Conservation (phyloP, 2,329 filamentous ascomycete species). For the Ophiostoma montium region DNA sequence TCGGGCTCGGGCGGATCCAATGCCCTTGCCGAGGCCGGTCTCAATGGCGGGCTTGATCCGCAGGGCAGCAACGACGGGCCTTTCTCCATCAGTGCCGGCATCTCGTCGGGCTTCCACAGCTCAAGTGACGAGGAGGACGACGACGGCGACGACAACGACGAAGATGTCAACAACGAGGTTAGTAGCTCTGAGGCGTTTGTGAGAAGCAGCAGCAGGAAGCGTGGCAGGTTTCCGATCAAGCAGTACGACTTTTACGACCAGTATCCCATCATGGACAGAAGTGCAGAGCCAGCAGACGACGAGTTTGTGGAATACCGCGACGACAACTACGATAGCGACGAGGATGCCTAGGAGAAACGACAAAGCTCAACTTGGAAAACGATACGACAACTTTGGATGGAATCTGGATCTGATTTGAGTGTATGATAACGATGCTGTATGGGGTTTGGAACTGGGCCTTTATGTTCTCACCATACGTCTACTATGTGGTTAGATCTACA, state of each 20-base stretch:
- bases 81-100: constrained; percentile 59
- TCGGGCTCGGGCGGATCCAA: constrained; percentile 35
- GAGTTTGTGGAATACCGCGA: background rate
- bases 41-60: constrained; percentile 54
- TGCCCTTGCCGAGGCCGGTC: constrained; percentile 65
- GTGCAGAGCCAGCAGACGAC: background rate
- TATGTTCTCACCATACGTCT: too few species aligned
- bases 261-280: background rate
- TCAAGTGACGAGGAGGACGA: constrained; percentile 95
- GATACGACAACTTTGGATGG: too few species aligned
- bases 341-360: background rate
- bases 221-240: background rate
- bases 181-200: constrained; percentile 21
- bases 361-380: too few species aligned
- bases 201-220: background rate
- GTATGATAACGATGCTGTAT: too few species aligned
- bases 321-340: background rate
- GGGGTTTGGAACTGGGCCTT: too few species aligned
- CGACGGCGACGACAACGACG: constrained; percentile 74
- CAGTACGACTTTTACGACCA: background rate
- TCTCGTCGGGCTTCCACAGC: constrained; percentile 79
- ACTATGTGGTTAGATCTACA: background rate
- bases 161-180: constrained; percentile 57
- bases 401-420: too few species aligned
- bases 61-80: constrained; percentile 43